Conservation (phyloP, 345 rosid species). For the Eucalyptus cloeziana region DNA sequence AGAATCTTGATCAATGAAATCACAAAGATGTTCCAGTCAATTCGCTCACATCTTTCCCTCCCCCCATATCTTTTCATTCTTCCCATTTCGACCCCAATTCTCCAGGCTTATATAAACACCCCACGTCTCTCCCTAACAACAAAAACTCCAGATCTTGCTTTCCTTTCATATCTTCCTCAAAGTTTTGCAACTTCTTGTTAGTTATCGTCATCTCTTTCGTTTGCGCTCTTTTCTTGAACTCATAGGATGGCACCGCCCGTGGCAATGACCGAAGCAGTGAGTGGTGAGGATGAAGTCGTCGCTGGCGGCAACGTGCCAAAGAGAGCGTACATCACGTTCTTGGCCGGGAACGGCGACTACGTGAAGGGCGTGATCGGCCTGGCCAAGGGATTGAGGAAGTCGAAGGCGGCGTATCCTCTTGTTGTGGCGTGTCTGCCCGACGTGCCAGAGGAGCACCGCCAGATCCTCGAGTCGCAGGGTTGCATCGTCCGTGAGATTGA, state of each 20-base stretch:
- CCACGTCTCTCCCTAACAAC: neutral
- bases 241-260: neutral
- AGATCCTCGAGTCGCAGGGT: slow-evolving; percentile 50
- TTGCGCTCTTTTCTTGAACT: neutral
- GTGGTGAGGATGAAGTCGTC: neutral
- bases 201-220: neutral
- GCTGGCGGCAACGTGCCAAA: neutral
- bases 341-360: slow-evolving; percentile 80
- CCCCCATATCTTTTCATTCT: neutral
- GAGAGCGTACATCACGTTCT: slow-evolving; percentile 65
- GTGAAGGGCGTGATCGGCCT: slow-evolving; percentile 77
- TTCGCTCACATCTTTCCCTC: no score
- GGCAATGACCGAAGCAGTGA: neutral
- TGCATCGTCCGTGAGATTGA: slow-evolving; percentile 69
- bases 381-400: slow-evolving; percentile 71
- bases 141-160: neutral
- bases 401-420: slow-evolving; percentile 39
- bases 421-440: slow-evolving; percentile 76
- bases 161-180: neutral
- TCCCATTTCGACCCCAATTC: neutral
- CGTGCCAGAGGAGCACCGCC: slow-evolving; percentile 76
- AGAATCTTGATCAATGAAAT: neutral
- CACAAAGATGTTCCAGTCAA: neutral
- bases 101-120: neutral
- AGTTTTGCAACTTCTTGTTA: neutral